Conservation (phyloP, 257 asterid genomes). For the Nicotiana undulata region DNA sequence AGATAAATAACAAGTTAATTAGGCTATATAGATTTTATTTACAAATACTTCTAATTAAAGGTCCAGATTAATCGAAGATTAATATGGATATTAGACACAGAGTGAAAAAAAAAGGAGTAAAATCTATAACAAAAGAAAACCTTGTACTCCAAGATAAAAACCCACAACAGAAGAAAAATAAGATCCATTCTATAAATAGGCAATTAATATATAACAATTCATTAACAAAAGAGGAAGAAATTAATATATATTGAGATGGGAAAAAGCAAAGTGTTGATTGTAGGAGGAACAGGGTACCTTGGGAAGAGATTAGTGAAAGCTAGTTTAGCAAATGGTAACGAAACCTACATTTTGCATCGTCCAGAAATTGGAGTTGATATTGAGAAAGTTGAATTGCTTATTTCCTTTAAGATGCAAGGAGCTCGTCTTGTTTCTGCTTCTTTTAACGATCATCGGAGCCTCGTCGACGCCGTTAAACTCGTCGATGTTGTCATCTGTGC, state of each 20-base stretch:
- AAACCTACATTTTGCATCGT: slow-evolving; percentile 54
- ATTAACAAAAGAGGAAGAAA: not conserved
- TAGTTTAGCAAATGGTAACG: slow-evolving; percentile 65
- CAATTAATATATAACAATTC: not conserved
- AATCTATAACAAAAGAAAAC: not conserved
- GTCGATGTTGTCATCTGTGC: slow-evolving; percentile 74
- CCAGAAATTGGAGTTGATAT: slow-evolving; percentile 63
- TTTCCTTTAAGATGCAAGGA: slow-evolving; percentile 64
- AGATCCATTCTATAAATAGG: not conserved
- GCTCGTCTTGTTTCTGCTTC: slow-evolving; percentile 58
- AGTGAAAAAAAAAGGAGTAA: not conserved
- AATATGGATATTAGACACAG: too few species aligned
- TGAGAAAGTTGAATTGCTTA: slow-evolving; percentile 48
- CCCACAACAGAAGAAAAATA: not conserved
- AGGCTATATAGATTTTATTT: not conserved
- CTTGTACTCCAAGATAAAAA: not conserved
- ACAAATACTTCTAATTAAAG: not conserved
- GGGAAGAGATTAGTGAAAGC: slow-evolving; percentile 71
- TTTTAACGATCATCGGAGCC: slow-evolving; percentile 55
- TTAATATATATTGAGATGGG: slow-evolving; percentile 21
- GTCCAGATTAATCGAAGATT: too few species aligned
- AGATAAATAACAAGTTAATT: not conserved
- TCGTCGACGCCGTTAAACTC: slow-evolving; percentile 64
- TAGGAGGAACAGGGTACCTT: slow-evolving; percentile 79
- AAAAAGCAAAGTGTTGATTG: slow-evolving; percentile 59